Evolutionary conservation across 495 filamentous ascomycete species (phyloP).

Genomic region (Talaromyces ruber): DNA sequence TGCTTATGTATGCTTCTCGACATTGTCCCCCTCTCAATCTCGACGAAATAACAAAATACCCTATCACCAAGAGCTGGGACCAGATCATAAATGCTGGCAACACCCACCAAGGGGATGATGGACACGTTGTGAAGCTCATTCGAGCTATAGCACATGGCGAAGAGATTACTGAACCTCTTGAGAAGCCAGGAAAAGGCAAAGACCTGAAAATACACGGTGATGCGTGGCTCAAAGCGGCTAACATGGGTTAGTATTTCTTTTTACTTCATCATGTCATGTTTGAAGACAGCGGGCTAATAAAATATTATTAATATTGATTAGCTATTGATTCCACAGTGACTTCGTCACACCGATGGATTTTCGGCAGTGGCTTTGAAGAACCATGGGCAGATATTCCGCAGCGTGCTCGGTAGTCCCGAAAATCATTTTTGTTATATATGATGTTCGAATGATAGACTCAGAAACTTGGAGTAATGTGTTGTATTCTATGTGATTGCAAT

Average conservation of each 20-base stretch:
- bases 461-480: no score
- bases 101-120: conserved; percentile 56
- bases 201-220: conserved; percentile 50
- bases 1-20: conserved; percentile 59
- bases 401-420: conserved; percentile 16
- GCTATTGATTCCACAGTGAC: conserved; percentile 22
- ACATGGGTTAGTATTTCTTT: conserved; percentile 22
- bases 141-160: conserved; percentile 56
- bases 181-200: conserved; percentile 28
- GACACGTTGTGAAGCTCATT: conserved; percentile 66
- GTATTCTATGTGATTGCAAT: no score
- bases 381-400: conserved; percentile 22
- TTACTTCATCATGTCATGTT: neutral
- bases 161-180: conserved; percentile 33
- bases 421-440: neutral
- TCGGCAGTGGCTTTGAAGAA: conserved; percentile 28
- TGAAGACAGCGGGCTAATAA: neutral
- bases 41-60: conserved; percentile 47
- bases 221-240: conserved; percentile 63
- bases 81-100: conserved; percentile 48
- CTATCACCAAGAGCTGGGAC: conserved; percentile 34
- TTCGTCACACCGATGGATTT: conserved; percentile 20
- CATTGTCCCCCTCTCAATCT: conserved; percentile 43
- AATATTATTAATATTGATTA: neutral
- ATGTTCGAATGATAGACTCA: neutral